Base-by-base conservation (phyloP, 2,329 filamentous ascomycete genomes). In the Biscogniauxia mediterranea region DNA sequence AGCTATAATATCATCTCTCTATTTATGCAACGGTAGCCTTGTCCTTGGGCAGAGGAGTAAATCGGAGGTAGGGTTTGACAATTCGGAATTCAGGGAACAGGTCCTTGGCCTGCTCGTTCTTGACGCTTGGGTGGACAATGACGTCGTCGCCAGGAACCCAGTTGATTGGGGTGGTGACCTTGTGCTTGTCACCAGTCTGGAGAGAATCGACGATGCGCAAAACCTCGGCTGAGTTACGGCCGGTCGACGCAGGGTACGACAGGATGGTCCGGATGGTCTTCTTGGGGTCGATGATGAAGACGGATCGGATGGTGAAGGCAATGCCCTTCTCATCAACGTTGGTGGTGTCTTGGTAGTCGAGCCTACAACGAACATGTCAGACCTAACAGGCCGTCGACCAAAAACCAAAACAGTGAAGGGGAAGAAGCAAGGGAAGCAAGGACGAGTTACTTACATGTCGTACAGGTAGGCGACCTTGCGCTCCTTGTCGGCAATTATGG, bases 211-310 rank as follows among this genome's bases (percentile, higher is more conserved):
- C 79, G 68, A 92, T 88, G 73, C 90, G 88, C 70, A 93, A 86
- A 57, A 93, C 88, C 83, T 93, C 90, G 69, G 86, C 83, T 64
- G 89, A 88, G 83, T 93, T 93, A 74, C 90, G 88, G 78, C 93
- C 93, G 53, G 92, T 96, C 61, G 90, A 93, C 64, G 93, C 93
- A 52, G 93, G 93, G 83, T 97, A 97, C 74, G 91, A 89, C 81
- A 97, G 90, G 76, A 92, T 96, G 75, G 93, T 87, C 71, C 93
- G 89, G 80, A 97, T 95, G 78, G 89, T 94, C 88, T 96, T 97
- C 78, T 86, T 87, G 66, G 93, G 93, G 82, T 97, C 93, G 77
- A 97, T 95, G 80, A 97, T 84, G 84, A 96, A 97, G 75, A 97
- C 93, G 70, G 90, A 92, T 73, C 93, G 92, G 80, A 97, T 96